Percentiles rank a stretch among this genome's conserved stretches.
phyloP scores from a whole-genome alignment of 164 flowering plant genomes.

The Stephania cephalantha region DNA sequence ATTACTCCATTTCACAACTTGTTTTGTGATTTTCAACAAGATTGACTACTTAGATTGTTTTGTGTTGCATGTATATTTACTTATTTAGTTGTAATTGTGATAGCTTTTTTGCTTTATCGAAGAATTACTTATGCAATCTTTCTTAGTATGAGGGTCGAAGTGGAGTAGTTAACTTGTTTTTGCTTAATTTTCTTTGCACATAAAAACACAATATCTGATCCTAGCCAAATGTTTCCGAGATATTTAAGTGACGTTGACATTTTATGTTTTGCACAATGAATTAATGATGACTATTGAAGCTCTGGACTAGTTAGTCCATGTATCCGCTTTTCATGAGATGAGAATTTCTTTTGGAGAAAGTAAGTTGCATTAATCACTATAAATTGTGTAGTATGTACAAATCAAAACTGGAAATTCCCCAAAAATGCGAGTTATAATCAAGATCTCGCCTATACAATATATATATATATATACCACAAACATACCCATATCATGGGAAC shows the following conservation, averaged over 20 bases:
- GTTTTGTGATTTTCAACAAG: background rate
- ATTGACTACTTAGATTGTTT: background rate
- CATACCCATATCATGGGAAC: too few species aligned
- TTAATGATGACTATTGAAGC: background rate
- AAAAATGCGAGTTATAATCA: too few species aligned
- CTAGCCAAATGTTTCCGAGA: background rate
- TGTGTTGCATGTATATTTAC: background rate
- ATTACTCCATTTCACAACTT: background rate
- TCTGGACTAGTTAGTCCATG: background rate
- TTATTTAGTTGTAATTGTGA: background rate
- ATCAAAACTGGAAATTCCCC: too few species aligned
- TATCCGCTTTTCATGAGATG: background rate
- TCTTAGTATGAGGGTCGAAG: background rate
- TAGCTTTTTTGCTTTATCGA: background rate
- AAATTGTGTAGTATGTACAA: too few species aligned
- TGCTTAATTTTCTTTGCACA: background rate
- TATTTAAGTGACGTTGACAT: too few species aligned
- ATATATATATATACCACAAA: too few species aligned
- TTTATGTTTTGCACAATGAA: background rate
- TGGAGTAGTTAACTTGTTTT: background rate
- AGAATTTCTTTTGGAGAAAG: too few species aligned
- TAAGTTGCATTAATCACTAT: too few species aligned
- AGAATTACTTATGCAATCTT: background rate
- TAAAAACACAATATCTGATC: background rate
- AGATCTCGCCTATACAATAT: too few species aligned